A percentile compares a stretch with the other conserved stretches of the same genome.
These are phyloP conservation scores for Solidago caesia DNA, from an alignment of 129 eudicot genomes.

Conservation along the genomic window DNA sequence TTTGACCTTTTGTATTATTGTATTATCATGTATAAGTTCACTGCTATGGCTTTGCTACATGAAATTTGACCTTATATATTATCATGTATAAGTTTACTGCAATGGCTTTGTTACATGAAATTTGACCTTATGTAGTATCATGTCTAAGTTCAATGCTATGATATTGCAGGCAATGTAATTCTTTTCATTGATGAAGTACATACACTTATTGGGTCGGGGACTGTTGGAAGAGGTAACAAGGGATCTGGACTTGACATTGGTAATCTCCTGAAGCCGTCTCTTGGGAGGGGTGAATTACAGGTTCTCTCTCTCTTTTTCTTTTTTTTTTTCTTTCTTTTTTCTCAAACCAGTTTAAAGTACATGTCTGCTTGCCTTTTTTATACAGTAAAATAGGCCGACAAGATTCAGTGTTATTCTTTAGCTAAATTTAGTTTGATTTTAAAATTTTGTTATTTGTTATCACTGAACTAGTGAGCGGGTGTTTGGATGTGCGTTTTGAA, in stretches of 20 bases:
- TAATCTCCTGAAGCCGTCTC: conserved; percentile 83
- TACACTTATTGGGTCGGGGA: conserved; percentile 79
- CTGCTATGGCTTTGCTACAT: too few species aligned
- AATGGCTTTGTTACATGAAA: too few species aligned
- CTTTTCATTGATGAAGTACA: conserved; percentile 93
- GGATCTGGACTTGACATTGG: conserved; percentile 86
- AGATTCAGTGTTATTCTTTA: background rate
- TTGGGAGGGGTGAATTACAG: conserved; percentile 92
- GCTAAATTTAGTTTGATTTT: background rate
- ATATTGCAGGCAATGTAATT: conserved; percentile 64
- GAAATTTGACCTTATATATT: too few species aligned
- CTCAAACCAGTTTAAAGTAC: background rate
- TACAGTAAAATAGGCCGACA: too few species aligned
- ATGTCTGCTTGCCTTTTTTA: background rate
- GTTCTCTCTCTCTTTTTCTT: conserved; percentile 24
- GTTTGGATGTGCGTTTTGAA: too few species aligned
- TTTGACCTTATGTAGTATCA: background rate
- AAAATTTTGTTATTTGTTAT: background rate
- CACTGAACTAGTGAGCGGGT: too few species aligned
- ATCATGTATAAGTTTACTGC: too few species aligned
- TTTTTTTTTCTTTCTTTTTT: background rate
- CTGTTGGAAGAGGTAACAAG: conserved; percentile 82
- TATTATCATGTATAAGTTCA: too few species aligned
- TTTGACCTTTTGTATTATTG: too few species aligned
- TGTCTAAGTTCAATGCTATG: conserved; percentile 36